phyloP scores from a whole-genome alignment of 306 rosid species.

The Arachis stenosperma region DNA sequence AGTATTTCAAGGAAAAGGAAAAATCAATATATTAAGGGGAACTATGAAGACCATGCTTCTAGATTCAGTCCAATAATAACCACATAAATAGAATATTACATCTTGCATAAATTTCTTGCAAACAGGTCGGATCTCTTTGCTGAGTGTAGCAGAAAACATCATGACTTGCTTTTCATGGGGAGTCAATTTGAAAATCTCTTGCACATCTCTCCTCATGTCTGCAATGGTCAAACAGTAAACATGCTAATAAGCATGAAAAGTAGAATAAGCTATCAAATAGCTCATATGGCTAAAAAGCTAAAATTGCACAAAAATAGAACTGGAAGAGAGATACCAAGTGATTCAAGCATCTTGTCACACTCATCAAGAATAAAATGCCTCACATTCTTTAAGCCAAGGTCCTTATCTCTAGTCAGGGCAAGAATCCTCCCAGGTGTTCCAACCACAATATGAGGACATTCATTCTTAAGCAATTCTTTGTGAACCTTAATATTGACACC shows the following conservation, averaged over 20 bases:
- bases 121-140: slow-evolving; percentile 79
- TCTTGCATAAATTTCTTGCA: slow-evolving; percentile 92
- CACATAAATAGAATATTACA: slow-evolving; percentile 50
- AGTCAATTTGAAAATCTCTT: slow-evolving; percentile 72
- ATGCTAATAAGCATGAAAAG: slow-evolving; percentile 14
- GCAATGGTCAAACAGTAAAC: slow-evolving; percentile 27
- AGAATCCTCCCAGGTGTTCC: slow-evolving; percentile 85
- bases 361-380: slow-evolving; percentile 82
- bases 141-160: slow-evolving; percentile 85
- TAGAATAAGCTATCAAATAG: not conserved
- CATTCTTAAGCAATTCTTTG: slow-evolving; percentile 72
- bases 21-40: slow-evolving; percentile 6
- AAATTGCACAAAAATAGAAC: not conserved
- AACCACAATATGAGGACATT: slow-evolving; percentile 80
- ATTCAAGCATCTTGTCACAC: slow-evolving; percentile 85
- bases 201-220: slow-evolving; percentile 84
- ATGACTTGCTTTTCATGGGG: slow-evolving; percentile 87
- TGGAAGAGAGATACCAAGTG: slow-evolving; percentile 59
- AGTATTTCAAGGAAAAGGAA: not conserved
- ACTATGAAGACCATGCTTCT: not conserved
- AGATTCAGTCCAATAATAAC: slow-evolving; percentile 11
- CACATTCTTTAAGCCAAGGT: slow-evolving; percentile 75
- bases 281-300: not conserved
- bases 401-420: slow-evolving; percentile 70
- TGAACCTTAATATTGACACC: slow-evolving; percentile 70